Conservation (phyloP, 2,329 filamentous ascomycete species). For the Exophiala lecanii-corni region DNA sequence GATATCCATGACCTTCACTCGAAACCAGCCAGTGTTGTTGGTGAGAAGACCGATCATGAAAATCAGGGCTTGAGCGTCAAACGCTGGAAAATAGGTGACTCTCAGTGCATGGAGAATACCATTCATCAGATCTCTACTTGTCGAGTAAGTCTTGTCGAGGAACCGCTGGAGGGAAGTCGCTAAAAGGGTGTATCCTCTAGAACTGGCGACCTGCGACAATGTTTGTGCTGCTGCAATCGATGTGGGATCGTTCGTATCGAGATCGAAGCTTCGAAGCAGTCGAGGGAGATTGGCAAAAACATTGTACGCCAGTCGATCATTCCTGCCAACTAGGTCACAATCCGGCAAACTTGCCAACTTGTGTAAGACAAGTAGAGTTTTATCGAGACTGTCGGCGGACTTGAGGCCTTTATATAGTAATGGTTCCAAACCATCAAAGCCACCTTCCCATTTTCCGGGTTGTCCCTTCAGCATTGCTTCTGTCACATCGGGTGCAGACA, state of each 20-base stretch:
- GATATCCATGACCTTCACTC: constrained; percentile 86
- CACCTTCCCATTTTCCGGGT: constrained; percentile 81
- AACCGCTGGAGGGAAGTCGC: constrained; percentile 16
- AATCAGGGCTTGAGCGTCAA: constrained; percentile 79
- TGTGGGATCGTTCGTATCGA: constrained; percentile 11
- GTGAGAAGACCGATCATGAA: constrained; percentile 89
- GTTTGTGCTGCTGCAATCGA: constrained; percentile 12
- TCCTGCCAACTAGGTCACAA: constrained; percentile 74
- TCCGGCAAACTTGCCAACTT: constrained; percentile 73
- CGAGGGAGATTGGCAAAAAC: constrained; percentile 88
- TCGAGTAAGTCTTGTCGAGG: constrained; percentile 60
- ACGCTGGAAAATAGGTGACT: constrained; percentile 71
- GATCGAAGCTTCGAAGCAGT: constrained; percentile 74
- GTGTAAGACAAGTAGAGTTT: constrained; percentile 72
- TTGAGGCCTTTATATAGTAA: constrained; percentile 88
- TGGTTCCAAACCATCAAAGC: constrained; percentile 79
- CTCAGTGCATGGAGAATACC: constrained; percentile 70
- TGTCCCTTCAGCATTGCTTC: constrained; percentile 70
- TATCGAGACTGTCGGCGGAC: constrained; percentile 75
- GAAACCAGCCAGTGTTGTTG: constrained; percentile 84
- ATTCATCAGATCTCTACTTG: constrained; percentile 68
- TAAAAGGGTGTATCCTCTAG: constrained; percentile 58
- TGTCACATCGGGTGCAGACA: constrained; percentile 65
- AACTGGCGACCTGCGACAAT: constrained; percentile 62
- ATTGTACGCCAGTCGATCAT: constrained; percentile 76